Conservation (phyloP, 305 asterid species). For the Fraxinus angustifolia region DNA sequence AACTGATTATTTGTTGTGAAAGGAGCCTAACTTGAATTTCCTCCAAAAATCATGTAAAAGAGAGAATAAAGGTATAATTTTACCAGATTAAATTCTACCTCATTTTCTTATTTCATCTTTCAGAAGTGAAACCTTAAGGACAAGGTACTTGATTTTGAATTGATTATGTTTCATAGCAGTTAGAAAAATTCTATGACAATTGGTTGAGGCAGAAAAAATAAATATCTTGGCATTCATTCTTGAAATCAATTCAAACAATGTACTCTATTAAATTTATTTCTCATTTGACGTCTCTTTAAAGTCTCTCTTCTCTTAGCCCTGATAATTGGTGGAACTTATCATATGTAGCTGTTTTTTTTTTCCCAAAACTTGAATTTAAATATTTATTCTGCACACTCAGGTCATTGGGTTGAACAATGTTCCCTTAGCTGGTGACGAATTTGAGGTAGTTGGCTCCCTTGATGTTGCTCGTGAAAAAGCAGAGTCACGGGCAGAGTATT, state of each 20-base stretch:
- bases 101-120: not conserved
- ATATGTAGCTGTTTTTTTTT: not conserved
- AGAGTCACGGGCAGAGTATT: conserved; percentile 50
- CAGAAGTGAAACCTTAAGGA: not conserved
- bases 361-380: conserved; percentile 10
- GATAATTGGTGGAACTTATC: not conserved
- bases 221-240: not conserved
- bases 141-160: not conserved
- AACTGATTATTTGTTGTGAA: not conserved
- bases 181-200: not conserved
- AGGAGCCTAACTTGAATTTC: not conserved
- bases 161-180: not conserved
- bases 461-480: conserved; percentile 88
- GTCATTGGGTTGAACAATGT: conserved; percentile 88
- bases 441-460: conserved; percentile 82
- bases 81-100: not conserved
- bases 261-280: not conserved
- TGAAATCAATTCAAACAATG: not conserved
- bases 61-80: not conserved
- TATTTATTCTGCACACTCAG: conserved; percentile 37
- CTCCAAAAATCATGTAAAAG: not conserved
- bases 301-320: not conserved
- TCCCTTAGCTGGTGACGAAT: conserved; percentile 96
- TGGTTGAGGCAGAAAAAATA: not conserved
- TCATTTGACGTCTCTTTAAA: not conserved